phyloP scores from a whole-genome alignment of 176 grass and related monocot genomes.

The barley (Hordeum vulgare) region MorexV3_pseudomolecules_assembly NC_058524.1:18297596-18298095 shows the following conservation, averaged over 20 bases:
- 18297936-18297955: not conserved
- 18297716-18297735: not conserved
- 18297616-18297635: not conserved
- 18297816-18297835: not conserved
- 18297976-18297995: no score
- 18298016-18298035: not conserved
- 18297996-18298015: not conserved
- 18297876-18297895: not conserved
- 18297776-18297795: not conserved
- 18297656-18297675: not conserved
- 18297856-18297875: conserved; percentile 8
- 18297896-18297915: not conserved
- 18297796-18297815: conserved; percentile 7
- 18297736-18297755: not conserved
- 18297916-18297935: not conserved
- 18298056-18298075: not conserved
- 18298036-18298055: not conserved
- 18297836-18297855: not conserved
- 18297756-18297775: not conserved
- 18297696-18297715: not conserved
- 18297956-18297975: not conserved
- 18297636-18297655: conserved; percentile 3
- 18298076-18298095: conserved; percentile 9
- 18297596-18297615: no score
- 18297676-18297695: conserved; percentile 8